phyloP scores from a whole-genome alignment of 2,329 filamentous ascomycete genomes.

The Clarireedia paspali region DNA sequence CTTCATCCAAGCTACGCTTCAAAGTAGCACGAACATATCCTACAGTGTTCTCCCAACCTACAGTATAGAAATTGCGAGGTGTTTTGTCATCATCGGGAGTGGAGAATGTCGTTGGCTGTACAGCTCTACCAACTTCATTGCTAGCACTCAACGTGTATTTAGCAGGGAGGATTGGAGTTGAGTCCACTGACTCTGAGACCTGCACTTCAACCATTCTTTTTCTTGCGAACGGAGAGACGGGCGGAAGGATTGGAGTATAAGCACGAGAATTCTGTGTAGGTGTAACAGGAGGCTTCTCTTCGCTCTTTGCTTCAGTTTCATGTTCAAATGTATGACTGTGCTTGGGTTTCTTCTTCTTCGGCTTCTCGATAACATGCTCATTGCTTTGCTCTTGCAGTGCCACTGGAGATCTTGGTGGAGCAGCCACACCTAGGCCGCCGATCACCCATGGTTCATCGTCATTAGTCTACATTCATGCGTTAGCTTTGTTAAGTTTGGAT shows the following conservation, averaged over 20 bases:
- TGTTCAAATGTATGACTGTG: neutral
- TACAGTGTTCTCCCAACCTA: slow-evolving; percentile 16
- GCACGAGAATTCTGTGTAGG: neutral
- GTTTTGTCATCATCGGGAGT: neutral
- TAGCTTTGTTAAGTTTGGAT: no score
- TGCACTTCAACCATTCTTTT: neutral
- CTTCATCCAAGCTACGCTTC: slow-evolving; percentile 3
- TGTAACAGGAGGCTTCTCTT: neutral
- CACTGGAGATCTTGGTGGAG: no score
- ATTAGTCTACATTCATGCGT: no score
- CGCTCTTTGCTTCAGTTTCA: neutral
- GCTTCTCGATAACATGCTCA: no score
- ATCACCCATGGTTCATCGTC: no score
- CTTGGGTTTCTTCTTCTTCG: no score
- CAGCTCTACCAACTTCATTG: neutral
- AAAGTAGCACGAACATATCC: slow-evolving; percentile 14
- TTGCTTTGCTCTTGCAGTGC: no score
- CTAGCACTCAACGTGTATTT: no score
- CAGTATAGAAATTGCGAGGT: neutral
- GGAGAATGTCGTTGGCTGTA: no score
- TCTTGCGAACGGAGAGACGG: neutral
- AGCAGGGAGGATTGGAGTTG: neutral
- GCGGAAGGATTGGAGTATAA: neutral
- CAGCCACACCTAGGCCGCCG: no score
- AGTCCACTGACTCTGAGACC: neutral